Base-by-base conservation (phyloP, 2,329 filamentous ascomycete species). In the Diaporthe nobilis region DNA sequence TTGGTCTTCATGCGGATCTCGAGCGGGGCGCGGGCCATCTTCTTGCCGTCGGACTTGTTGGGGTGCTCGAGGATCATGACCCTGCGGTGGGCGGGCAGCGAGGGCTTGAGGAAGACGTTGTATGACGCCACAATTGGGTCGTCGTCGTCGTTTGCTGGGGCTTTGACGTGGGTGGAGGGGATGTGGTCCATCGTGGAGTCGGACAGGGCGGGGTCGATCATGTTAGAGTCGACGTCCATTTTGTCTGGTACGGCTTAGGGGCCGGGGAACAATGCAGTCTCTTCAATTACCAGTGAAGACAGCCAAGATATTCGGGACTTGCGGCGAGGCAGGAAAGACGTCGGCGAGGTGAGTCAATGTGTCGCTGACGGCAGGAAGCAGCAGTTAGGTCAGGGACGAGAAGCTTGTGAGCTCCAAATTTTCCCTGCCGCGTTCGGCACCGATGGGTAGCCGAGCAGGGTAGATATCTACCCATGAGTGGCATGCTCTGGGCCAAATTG, bases 11-110 rank as follows among this genome's bases (percentile, higher is more conserved):
- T 87, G 79, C 96, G 95, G 80, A 98, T 87, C 80, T 94, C 92
- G 22, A 91, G 87, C 15, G 96, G 94, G 31, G 90, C 88, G 71
- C 83, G 79, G 72, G 82, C 84, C 63, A 85, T 81, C 15, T 85
- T 82, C 77, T 93, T 89, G 55, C 90, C 87, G 75, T 91, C 87
- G 53, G 88, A 88, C 77, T 94, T 94, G 85, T 96, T 96, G 37
- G 96, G 93, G 84, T 98, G 97, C 86, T 98, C 96, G 61, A 99
- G 90, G 78, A 98, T 90, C 80, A 96, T 93, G 76, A 95, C 90
- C 79, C 93, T 90, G 76, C 91, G 92, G 80, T 88, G 87, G 22
- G 85, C 83, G 6, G 92, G 88, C 61, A 94, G 90, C 28, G 89
- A 86, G 31, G 95, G 93, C 80, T 96, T 98, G 82, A 98, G 92